These are phyloP conservation scores for Solanum ossicruentum DNA, from an alignment of 257 asterid species.

Conservation along the genomic window DNA sequence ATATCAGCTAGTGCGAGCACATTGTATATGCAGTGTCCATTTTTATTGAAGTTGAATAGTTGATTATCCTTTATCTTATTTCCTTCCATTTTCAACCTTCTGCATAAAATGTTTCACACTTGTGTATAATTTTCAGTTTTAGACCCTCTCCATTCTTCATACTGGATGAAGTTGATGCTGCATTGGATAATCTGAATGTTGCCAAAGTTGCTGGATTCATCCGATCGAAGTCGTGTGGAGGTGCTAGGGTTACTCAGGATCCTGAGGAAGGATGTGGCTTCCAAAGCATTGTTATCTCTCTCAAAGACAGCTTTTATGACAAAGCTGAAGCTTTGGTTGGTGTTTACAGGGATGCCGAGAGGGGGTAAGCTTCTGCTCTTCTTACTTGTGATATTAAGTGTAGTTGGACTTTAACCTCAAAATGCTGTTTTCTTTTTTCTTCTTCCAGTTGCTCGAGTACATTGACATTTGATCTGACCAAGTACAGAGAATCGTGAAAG, in stretches of 20 bases:
- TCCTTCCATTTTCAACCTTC: not conserved
- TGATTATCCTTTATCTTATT: not conserved
- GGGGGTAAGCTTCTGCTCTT: slow-evolving; percentile 37
- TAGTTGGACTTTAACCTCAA: not conserved
- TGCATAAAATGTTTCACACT: not conserved
- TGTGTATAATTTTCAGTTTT: slow-evolving; percentile 44
- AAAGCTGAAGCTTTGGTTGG: slow-evolving; percentile 99
- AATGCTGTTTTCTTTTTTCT: not conserved
- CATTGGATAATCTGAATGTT: slow-evolving; percentile 82
- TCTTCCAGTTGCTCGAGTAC: slow-evolving; percentile 74
- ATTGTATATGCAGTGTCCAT: not conserved
- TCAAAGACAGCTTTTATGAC: slow-evolving; percentile 88
- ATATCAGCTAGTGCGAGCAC: not conserved
- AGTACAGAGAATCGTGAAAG: slow-evolving; percentile 50
- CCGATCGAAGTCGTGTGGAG: slow-evolving; percentile 81
- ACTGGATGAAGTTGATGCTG: slow-evolving; percentile 99
- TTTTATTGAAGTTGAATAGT: not conserved
- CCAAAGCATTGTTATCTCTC: slow-evolving; percentile 95
- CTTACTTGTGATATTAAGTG: not conserved
- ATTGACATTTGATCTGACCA: slow-evolving; percentile 69
- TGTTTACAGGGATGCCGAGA: slow-evolving; percentile 79
- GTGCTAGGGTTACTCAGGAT: slow-evolving; percentile 37
- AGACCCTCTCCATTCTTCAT: slow-evolving; percentile 95
- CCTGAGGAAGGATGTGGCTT: slow-evolving; percentile 61
- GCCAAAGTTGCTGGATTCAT: slow-evolving; percentile 97